These are phyloP conservation scores for Arthroderma sp. DNA, from an alignment of 2,329 filamentous ascomycete genomes.

Conservation along the genomic window DNA sequence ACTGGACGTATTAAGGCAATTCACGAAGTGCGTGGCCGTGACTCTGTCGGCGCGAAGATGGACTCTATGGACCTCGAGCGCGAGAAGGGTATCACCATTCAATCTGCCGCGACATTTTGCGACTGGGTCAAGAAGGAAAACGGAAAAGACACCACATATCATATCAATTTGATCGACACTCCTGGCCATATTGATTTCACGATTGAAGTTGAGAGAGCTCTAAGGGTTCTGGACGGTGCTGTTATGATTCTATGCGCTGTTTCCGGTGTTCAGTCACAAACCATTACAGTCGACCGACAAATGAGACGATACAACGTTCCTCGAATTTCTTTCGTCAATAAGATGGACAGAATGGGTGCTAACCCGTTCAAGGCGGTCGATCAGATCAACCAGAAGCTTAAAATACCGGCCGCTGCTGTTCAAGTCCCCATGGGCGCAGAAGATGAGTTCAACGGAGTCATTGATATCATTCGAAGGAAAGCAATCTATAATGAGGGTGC, in stretches of 20 bases:
- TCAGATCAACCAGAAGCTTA: constrained; percentile 93
- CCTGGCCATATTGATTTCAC: constrained; percentile 98
- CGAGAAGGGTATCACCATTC: constrained; percentile 97
- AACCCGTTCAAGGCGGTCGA: constrained; percentile 97
- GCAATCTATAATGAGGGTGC: constrained; percentile 83
- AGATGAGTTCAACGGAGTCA: constrained; percentile 81
- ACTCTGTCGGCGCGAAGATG: constrained; percentile 96
- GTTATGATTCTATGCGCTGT: constrained; percentile 98
- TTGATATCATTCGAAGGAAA: constrained; percentile 86
- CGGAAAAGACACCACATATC: constrained; percentile 78
- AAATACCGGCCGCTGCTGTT: constrained; percentile 80
- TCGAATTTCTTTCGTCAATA: constrained; percentile 92
- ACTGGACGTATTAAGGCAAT: constrained; percentile 94
- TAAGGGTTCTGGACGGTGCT: constrained; percentile 88
- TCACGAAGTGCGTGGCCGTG: constrained; percentile 81
- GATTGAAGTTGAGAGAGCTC: constrained; percentile 90
- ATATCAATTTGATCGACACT: constrained; percentile 97
- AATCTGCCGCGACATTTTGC: constrained; percentile 94
- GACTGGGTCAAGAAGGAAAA: constrained; percentile 86
- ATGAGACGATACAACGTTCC: constrained; percentile 98
- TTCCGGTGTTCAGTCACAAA: constrained; percentile 93
- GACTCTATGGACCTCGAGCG: constrained; percentile 98
- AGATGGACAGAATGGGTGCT: constrained; percentile 98
- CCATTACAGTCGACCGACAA: constrained; percentile 93
- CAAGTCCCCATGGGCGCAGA: constrained; percentile 91